These are phyloP conservation scores for Aspergillus flavus DNA, from an alignment of 2,329 filamentous ascomycete genomes.

Conservation along the genomic window DNA sequence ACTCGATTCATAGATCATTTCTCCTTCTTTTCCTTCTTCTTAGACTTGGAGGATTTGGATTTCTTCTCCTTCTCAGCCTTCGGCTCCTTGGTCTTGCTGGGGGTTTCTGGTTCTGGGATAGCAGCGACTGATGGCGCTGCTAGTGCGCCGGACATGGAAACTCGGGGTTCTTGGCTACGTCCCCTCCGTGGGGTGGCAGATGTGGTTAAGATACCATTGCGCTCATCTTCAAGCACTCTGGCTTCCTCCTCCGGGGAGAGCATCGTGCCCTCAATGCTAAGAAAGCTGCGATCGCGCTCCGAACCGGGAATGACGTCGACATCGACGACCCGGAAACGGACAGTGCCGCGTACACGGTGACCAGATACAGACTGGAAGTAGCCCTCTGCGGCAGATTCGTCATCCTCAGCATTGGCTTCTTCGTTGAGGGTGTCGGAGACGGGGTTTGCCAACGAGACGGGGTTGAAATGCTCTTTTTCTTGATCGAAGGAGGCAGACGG, in stretches of 20 bases:
- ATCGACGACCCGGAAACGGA: conserved; percentile 79
- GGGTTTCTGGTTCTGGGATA: conserved; percentile 12
- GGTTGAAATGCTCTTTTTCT: conserved; percentile 44
- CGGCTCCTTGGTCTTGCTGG: conserved; percentile 21
- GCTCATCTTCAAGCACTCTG: conserved; percentile 59
- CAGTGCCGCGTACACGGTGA: conserved; percentile 67
- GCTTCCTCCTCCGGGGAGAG: conserved; percentile 69
- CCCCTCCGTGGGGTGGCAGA: conserved; percentile 28
- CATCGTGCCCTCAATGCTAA: conserved; percentile 89
- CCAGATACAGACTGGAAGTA: conserved; percentile 77
- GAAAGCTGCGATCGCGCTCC: conserved; percentile 72
- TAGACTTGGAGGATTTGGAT: conserved; percentile 24
- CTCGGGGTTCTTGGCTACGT: conserved; percentile 9
- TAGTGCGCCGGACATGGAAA: conserved; percentile 26
- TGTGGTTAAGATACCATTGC: conserved; percentile 36
- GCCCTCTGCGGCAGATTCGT: conserved; percentile 60
- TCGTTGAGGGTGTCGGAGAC: conserved; percentile 26
- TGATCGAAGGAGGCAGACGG: conserved; percentile 33
- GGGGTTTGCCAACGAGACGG: conserved; percentile 36
- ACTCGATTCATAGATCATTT: conserved; percentile 8
- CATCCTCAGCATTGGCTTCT: conserved; percentile 46
- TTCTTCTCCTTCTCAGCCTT: conserved; percentile 27
- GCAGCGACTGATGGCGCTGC: conserved; percentile 16
- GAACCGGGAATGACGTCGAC: conserved; percentile 72
- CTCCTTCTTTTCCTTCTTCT: conserved; percentile 27